These are phyloP conservation scores for Gyrodon lividus DNA, from an alignment of 768 basidiomycete genomes.

Conservation along the genomic window DNA sequence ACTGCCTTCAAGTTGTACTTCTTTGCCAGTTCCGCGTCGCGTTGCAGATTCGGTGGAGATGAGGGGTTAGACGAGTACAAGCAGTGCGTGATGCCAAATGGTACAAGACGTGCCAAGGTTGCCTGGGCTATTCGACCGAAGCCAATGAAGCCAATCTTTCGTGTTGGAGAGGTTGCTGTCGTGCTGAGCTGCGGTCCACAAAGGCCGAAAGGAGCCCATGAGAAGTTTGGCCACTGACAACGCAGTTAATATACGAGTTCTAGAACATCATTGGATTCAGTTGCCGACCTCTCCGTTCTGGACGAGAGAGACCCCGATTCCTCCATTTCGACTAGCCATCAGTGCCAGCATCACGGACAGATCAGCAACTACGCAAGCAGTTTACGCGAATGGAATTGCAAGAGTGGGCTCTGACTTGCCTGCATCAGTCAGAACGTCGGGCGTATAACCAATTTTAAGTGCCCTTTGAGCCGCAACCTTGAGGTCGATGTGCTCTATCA, in stretches of 20 bases:
- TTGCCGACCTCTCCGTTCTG: constrained; percentile 61
- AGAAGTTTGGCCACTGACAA: constrained; percentile 71
- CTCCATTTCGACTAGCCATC: constrained; percentile 87
- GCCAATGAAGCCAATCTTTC: constrained; percentile 87
- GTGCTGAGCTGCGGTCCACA: constrained; percentile 82
- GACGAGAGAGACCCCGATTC: constrained; percentile 61
- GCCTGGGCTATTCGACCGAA: constrained; percentile 94
- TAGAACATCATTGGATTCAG: neutral
- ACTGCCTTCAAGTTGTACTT: constrained; percentile 40
- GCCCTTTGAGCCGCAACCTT: constrained; percentile 54
- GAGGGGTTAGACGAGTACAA: constrained; percentile 64
- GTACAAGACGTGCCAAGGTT: constrained; percentile 71
- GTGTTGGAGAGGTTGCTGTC: constrained; percentile 43
- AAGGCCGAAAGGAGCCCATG: constrained; percentile 82
- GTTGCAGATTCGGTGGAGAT: constrained; percentile 41
- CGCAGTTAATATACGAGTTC: neutral
- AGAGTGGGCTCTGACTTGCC: constrained; percentile 41
- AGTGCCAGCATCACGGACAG: constrained; percentile 85
- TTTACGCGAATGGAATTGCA: neutral
- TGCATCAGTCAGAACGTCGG: constrained; percentile 90
- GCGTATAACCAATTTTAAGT: constrained; percentile 85
- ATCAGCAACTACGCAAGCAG: constrained; percentile 74
- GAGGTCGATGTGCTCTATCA: constrained; percentile 80
- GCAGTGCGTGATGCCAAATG: constrained; percentile 78
- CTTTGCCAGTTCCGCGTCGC: constrained; percentile 39